Evolutionary conservation across 1,284 basidiomycete genomes (phyloP), one percentile per base, ranked within the genome.

Genomic region (Tylopilus orsonianus): DNA sequence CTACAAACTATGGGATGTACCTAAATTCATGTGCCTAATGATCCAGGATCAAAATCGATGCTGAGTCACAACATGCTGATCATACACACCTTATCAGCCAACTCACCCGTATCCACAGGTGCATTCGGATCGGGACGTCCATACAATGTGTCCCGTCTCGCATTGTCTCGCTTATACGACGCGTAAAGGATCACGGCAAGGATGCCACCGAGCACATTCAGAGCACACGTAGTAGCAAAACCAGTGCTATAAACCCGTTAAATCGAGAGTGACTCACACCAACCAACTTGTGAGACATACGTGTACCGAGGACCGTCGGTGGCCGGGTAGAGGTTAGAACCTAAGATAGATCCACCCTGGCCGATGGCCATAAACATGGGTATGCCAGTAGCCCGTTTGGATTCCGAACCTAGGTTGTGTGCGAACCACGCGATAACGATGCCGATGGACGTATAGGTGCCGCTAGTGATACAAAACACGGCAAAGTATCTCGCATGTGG

Each of bases 341-440:
- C 86, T 26, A 89, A 71, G 32, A 89, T 67, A 51, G 83, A 86
- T 19, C 86, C 86, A 49, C 83, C 81, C 61, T 89, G 86, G 1
- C 86, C 86, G 36, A 89, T 88, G 3, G 83, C 80, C 82, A 87
- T 87, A 63, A 87, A 88, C 66, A 86, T 75, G 2, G 87, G 85
- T 26, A 87, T 84, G 0, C 87, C 87, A 0, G 85, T 79, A 0
- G 87, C 85, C 47, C 80, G 81, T 68, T 89, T 88, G 1, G 84
- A 83, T 61, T 90, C 87, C 0, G 86, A 89, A 2, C 85, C 86
- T 2, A 88, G 73, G 55, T 89, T 89, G 56, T 89, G 85, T 1
- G 83, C 78, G 82, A 83, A 87, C 86, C 85, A 88, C 5, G 84
- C 83, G 46, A 88, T 81, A 26, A 79, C 75, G 12, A 87, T 66